Percentiles rank a stretch among this genome's conserved stretches.
Conservation (phyloP, 129 eudicot genomes). For the Flaveria ramosissima region DNA sequence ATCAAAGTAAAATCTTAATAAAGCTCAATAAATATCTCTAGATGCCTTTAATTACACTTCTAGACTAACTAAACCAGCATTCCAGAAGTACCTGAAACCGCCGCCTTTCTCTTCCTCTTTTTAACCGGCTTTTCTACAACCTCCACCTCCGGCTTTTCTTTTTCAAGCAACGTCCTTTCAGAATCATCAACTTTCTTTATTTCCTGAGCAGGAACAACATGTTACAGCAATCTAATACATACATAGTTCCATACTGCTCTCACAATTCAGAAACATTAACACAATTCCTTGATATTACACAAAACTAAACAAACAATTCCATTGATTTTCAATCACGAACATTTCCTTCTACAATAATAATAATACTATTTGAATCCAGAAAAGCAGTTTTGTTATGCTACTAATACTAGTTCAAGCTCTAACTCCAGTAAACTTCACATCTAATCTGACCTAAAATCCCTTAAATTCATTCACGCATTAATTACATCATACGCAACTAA, state of each 20-base stretch:
- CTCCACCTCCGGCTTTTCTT: constrained; percentile 33
- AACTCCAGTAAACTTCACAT: not conserved
- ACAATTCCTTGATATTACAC: not conserved
- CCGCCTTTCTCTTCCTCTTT: constrained; percentile 76
- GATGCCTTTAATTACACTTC: not conserved
- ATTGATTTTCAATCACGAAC: not conserved
- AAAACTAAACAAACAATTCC: not conserved
- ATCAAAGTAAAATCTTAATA: constrained; percentile 11
- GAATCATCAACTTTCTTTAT: constrained; percentile 45
- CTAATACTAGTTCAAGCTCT: not conserved
- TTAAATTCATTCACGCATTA: not conserved
- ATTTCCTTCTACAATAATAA: too few relatives aligned
- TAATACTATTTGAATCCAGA: too few relatives aligned
- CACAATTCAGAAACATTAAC: not conserved
- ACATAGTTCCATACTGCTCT: not conserved
- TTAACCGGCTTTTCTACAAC: constrained; percentile 32
- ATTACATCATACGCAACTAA: not conserved
- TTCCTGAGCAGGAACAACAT: constrained; percentile 46
- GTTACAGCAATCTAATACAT: constrained; percentile 13
- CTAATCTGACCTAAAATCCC: not conserved
- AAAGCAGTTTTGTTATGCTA: too few relatives aligned
- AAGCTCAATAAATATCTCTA: not conserved
- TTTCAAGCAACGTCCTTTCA: constrained; percentile 40
- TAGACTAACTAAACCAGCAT: not conserved
- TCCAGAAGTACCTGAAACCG: constrained; percentile 41